These are phyloP conservation scores for Boletales sp. DNA, from an alignment of 768 basidiomycete genomes.

Conservation along the genomic window DNA sequence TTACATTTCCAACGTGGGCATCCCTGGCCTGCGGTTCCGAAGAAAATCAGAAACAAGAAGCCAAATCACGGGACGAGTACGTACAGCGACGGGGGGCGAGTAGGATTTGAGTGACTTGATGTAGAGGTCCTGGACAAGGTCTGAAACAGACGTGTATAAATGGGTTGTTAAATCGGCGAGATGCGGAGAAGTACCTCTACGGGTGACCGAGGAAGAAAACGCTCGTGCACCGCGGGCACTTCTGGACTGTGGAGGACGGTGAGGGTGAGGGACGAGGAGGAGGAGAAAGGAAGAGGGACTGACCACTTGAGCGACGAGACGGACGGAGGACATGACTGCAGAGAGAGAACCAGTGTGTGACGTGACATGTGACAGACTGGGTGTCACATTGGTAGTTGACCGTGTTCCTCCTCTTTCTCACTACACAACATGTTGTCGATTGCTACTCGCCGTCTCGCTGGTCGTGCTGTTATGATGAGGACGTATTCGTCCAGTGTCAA, in stretches of 20 bases:
- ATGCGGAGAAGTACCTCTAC: conserved; percentile 52
- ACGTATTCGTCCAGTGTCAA: conserved; percentile 36
- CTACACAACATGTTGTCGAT: not conserved
- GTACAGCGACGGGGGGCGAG: conserved; percentile 70
- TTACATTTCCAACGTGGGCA: conserved; percentile 85
- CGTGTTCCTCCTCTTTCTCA: no score
- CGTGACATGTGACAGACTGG: conserved; percentile 25
- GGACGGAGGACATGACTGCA: conserved; percentile 56
- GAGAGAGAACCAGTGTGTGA: conserved; percentile 41
- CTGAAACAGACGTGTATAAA: conserved; percentile 37
- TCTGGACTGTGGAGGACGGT: conserved; percentile 31
- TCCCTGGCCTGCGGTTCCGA: conserved; percentile 69
- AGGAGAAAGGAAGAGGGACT: not conserved
- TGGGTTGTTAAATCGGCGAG: conserved; percentile 19
- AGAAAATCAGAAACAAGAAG: not conserved
- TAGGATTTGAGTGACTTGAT: conserved; percentile 85
- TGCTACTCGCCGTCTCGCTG: conserved; percentile 35
- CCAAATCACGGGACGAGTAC: conserved; percentile 26
- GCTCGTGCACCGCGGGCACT: conserved; percentile 49
- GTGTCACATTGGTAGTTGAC: no score
- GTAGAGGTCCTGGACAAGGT: conserved; percentile 92
- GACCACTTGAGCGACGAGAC: conserved; percentile 56
- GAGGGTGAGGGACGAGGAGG: conserved; percentile 6
- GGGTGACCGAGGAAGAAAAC: conserved; percentile 58
- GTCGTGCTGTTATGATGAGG: conserved; percentile 32